Evolutionary conservation across 805 yeast genomes (phyloP), one percentile per base, ranked within the genome.

Genomic region (Candida stauntonica): DNA sequence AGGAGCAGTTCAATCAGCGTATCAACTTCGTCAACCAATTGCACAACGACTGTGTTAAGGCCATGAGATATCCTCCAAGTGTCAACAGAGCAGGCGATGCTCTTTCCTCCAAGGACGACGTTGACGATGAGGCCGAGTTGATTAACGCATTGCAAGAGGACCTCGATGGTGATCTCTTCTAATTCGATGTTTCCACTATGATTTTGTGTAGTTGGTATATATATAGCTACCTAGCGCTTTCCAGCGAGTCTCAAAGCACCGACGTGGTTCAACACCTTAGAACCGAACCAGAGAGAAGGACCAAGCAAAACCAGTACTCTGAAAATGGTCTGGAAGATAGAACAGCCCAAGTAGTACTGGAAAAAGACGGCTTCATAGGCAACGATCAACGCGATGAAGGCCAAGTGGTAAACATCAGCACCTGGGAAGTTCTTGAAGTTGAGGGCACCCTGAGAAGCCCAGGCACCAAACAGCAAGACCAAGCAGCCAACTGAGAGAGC

Each of bases 31-130:
- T 96, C 57, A 83, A 87, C 66, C 75, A 82, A 33, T 72, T 91
- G 49, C 95, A 91, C 65, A 87, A 88, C 52, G 97, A 91, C 54
- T 78, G 86, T 61, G 94, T 91, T 42, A 85, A 86, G 65, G 87
- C 95, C 7, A 87, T 93, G 97, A 77, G 97, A 54, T 93, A 86
- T 63, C 95, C 96, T 7, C 60, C 60, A 34, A 55, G 58, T 42
- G 46, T 45, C 16, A 55, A 51, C 41, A 51, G 52, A 40, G 37
- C 32, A 7, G 47, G 44, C 3, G 46, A 43, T 32, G 43, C 46
- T 3, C 32, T 45, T 13, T 33, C 46, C 3, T 46, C 48, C 3
- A 54, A 47, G 20, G 51, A 41, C 17, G 48, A 47, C 7, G 23
- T 39, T 9, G 51, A 46, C 33, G 55, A 52, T 17, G 58, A 54